A percentile compares a stretch with the other conserved stretches of the same genome.
Conservation (phyloP, 768 basidiomycete genomes). For the Rhizopogon vulgaris region DNA sequence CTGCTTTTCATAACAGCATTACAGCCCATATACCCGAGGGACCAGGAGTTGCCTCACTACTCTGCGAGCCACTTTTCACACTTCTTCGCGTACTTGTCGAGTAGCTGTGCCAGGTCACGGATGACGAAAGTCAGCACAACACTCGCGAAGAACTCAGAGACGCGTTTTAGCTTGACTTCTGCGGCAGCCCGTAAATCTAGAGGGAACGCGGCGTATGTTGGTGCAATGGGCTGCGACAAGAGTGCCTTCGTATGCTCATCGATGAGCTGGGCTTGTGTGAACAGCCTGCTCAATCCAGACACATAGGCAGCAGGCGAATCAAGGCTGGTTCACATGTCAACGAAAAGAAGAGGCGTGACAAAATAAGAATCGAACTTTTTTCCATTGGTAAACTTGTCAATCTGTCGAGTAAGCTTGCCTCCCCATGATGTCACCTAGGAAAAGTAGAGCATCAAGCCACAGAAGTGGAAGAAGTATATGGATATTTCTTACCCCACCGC, state of each 20-base stretch:
- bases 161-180: conserved; percentile 71
- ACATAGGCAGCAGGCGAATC: conserved; percentile 88
- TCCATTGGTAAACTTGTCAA: conserved; percentile 82
- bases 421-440: conserved; percentile 60
- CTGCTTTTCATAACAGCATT: conserved; percentile 18
- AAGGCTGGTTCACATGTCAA: conserved; percentile 41
- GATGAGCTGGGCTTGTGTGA: conserved; percentile 69
- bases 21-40: conserved; percentile 13
- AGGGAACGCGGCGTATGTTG: conserved; percentile 69
- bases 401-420: conserved; percentile 63
- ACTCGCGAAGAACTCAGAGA: conserved; percentile 88
- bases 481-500: conserved; percentile 42
- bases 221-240: conserved; percentile 55
- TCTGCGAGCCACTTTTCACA: conserved; percentile 91
- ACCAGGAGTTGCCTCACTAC: conserved; percentile 29
- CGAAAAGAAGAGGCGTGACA: conserved; percentile 9
- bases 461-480: background rate
- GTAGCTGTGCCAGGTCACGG: conserved; percentile 74
- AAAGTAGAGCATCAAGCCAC: conserved; percentile 5
- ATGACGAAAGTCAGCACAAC: conserved; percentile 89
- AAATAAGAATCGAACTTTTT: conserved; percentile 60
- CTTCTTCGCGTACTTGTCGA: conserved; percentile 92
- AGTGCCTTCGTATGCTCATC: conserved; percentile 83
- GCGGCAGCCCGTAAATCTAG: conserved; percentile 53
- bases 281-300: conserved; percentile 66